Percentiles rank a stretch among this genome's conserved stretches.
These are phyloP conservation scores for Ogataea dorogensis DNA, from an alignment of 805 yeast species.

Conservation along the genomic window DNA sequence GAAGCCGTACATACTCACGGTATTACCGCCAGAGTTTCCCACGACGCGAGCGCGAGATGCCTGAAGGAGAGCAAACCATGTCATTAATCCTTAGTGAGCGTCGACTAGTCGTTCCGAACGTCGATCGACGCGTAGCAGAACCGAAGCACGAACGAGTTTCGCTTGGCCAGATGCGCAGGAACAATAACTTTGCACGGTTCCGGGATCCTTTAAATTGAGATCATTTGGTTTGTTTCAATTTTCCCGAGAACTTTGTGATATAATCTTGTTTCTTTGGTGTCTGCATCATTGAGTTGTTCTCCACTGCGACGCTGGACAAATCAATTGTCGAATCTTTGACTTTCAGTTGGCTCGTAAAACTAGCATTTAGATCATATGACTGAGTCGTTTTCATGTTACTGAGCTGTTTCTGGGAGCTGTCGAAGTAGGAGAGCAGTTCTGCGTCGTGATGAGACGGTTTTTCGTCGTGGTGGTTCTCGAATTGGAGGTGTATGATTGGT, in stretches of 20 bases:
- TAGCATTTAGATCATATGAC: conserved; percentile 8
- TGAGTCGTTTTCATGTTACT: conserved; percentile 16
- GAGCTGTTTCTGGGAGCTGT: conserved; percentile 43
- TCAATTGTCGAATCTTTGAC: conserved; percentile 14
- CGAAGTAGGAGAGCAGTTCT: conserved; percentile 45
- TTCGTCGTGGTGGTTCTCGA: conserved; percentile 26
- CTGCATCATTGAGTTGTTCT: conserved; percentile 13
- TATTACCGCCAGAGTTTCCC: conserved; percentile 61
- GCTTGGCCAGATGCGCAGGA: conserved; percentile 8
- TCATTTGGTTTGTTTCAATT: conserved; percentile 18
- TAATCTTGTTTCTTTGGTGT: conserved; percentile 23
- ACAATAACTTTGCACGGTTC: conserved; percentile 72
- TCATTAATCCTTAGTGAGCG: conserved; percentile 18
- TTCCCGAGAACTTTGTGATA: conserved; percentile 27
- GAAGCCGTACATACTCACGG: conserved; percentile 71
- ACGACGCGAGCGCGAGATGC: conserved; percentile 41
- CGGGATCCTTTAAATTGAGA: conserved; percentile 45
- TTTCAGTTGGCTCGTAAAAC: conserved; percentile 16
- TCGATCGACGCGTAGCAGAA: conserved; percentile 4
- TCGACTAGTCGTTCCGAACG: not conserved
- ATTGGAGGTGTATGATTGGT: conserved; percentile 32
- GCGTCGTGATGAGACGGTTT: conserved; percentile 25
- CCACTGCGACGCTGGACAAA: conserved; percentile 19
- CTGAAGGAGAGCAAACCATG: conserved; percentile 64
- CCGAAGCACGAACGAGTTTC: conserved; percentile 1